Evolutionary conservation across 208 protist species (phyloP).

Genomic region (Acanthamoeba royreba): DNA sequence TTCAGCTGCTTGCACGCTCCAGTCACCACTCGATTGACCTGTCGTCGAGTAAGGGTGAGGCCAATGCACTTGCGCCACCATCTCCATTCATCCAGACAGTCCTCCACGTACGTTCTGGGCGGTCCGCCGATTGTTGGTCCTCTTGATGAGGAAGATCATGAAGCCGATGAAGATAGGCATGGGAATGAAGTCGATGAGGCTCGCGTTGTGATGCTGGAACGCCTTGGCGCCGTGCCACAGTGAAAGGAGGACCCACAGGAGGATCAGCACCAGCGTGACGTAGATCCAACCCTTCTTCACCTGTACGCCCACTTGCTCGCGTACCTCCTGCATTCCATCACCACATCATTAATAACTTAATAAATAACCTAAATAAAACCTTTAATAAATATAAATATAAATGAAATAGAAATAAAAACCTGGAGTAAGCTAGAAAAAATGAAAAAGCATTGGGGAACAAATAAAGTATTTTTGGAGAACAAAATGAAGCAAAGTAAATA

Average conservation of each 20-base stretch:
- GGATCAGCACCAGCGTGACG: background rate
- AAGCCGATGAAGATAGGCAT: background rate
- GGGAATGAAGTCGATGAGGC: background rate
- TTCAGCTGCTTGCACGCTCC: background rate
- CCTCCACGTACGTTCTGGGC: background rate
- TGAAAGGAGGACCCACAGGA: background rate
- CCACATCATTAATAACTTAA: background rate
- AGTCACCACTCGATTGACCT: background rate
- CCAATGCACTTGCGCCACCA: background rate
- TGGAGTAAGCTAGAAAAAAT: too few relatives aligned
- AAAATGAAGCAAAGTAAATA: too few relatives aligned
- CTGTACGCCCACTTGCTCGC: background rate
- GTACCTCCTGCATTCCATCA: background rate
- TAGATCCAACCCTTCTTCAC: background rate
- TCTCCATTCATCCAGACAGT: background rate
- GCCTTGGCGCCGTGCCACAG: background rate
- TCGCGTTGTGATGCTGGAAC: background rate
- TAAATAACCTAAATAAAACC: too few relatives aligned
- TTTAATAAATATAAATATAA: too few relatives aligned
- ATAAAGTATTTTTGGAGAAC: too few relatives aligned
- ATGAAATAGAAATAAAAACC: too few relatives aligned
- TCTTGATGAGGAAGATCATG: constrained; percentile 7
- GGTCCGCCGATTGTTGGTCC: background rate
- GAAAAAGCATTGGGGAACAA: too few relatives aligned
- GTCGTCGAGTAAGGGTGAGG: background rate